A percentile compares a stretch with the other conserved stretches of the same genome.
Evolutionary conservation across 2,329 filamentous ascomycete genomes (phyloP).

Genomic region (Fusarium sp.): DNA sequence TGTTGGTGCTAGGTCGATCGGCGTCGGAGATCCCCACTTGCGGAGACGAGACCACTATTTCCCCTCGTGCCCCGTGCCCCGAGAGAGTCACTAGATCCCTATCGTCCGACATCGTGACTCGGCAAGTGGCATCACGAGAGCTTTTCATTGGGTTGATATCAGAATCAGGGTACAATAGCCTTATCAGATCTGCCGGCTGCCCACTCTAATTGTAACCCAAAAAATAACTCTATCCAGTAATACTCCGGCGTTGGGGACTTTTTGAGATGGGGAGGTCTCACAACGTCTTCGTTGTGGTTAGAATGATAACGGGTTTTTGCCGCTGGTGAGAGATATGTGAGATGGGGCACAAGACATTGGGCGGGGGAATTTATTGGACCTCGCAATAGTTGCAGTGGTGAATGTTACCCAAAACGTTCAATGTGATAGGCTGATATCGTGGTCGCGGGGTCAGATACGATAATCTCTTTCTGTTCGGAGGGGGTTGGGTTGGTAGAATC

Average conservation of each 20-base stretch:
- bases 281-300: not conserved
- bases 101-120: slow-evolving; percentile 23
- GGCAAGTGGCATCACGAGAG: not conserved
- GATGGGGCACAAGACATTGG: not conserved
- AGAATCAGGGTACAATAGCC: slow-evolving; percentile 8
- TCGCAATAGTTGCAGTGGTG: not conserved
- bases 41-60: not conserved
- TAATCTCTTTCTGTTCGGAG: not conserved
- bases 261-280: not conserved
- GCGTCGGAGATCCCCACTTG: not conserved
- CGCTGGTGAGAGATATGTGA: not conserved
- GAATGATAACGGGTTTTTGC: not conserved
- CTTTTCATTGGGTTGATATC: not conserved
- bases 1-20: slow-evolving; percentile 8
- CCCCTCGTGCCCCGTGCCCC: not conserved
- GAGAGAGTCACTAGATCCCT: slow-evolving; percentile 18
- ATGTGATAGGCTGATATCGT: not conserved
- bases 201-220: slow-evolving; percentile 13
- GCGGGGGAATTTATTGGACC: not conserved
- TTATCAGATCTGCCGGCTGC: slow-evolving; percentile 27
- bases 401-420: not conserved
- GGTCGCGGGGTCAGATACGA: not conserved
- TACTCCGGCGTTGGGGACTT: not conserved
- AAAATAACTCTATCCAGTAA: not conserved
- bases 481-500: not conserved